These are phyloP conservation scores for Paecilomyces sp. DNA, from an alignment of 2,329 filamentous ascomycete genomes.

Conservation along the genomic window DNA sequence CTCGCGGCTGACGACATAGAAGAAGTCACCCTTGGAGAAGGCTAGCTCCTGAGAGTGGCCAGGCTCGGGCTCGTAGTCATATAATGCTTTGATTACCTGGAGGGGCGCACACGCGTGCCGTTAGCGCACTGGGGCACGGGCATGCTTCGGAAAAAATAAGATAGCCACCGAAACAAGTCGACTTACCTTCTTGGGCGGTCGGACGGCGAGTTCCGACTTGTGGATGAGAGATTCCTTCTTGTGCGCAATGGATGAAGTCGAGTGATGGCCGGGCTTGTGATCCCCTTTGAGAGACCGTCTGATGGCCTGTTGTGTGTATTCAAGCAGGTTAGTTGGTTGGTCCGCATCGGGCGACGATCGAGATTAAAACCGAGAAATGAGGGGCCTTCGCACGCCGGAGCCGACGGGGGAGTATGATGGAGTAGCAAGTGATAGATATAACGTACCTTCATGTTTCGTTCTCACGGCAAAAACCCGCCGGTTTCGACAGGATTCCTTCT, in stretches of 20 bases:
- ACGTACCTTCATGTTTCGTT: constrained; percentile 17
- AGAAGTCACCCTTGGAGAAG: constrained; percentile 93
- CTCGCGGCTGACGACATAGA: constrained; percentile 94
- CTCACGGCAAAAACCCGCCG: background rate
- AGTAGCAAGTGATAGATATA: background rate
- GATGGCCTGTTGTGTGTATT: constrained; percentile 53
- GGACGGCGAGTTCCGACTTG: constrained; percentile 80
- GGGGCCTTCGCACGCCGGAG: constrained; percentile 1
- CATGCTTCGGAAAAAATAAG: constrained; percentile 2
- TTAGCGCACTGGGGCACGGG: constrained; percentile 1
- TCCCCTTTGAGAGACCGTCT: constrained; percentile 84
- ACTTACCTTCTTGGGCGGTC: constrained; percentile 84
- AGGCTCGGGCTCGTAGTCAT: constrained; percentile 77
- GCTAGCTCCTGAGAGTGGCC: constrained; percentile 65
- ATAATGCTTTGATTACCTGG: constrained; percentile 93
- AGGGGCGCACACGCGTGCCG: background rate
- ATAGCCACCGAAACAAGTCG: constrained; percentile 13
- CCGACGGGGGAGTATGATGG: background rate
- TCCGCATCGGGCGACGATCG: constrained; percentile 10
- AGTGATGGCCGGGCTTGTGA: constrained; percentile 60
- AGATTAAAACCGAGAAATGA: constrained; percentile 9
- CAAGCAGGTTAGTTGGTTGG: constrained; percentile 1
- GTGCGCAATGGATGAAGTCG: constrained; percentile 54
- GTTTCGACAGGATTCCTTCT: background rate
- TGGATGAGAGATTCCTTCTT: too few relatives aligned